Conservation (phyloP, 2,329 filamentous ascomycete genomes). For the Hirsutella rhossiliensis region DNA sequence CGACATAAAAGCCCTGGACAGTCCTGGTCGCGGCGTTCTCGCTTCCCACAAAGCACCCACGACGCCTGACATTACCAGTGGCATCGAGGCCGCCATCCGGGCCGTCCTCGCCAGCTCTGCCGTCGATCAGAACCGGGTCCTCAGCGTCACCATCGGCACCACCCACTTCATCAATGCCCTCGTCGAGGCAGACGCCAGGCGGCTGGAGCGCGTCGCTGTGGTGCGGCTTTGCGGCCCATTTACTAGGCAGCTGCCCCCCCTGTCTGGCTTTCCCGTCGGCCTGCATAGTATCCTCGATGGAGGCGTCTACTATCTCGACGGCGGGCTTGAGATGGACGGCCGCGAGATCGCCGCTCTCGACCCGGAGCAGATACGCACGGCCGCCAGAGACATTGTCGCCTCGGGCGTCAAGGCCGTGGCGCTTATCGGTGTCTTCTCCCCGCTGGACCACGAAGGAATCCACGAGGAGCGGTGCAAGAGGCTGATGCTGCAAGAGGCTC, state of each 20-base stretch:
- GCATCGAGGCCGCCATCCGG: constrained; percentile 32
- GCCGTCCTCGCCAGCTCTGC: constrained; percentile 25
- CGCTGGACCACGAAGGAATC: constrained; percentile 26
- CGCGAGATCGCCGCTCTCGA: constrained; percentile 27
- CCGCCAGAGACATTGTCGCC: constrained; percentile 19
- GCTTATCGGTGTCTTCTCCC: constrained; percentile 32
- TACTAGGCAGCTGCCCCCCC: constrained; percentile 30
- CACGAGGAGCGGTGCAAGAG: constrained; percentile 27
- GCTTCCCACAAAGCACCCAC: constrained; percentile 37
- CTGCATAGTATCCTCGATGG: constrained; percentile 28
- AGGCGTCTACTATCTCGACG: constrained; percentile 27
- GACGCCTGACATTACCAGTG: constrained; percentile 35
- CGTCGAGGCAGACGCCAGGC: constrained; percentile 29
- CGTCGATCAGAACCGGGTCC: constrained; percentile 24
- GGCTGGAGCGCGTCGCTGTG: constrained; percentile 31
- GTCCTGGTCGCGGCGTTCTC: constrained; percentile 25
- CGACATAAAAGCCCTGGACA: constrained; percentile 23
- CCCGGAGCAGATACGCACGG: constrained; percentile 21
- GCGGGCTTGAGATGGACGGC: constrained; percentile 36
- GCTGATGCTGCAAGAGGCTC: constrained; percentile 22
- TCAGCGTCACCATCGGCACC: constrained; percentile 37
- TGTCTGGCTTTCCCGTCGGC: constrained; percentile 30
- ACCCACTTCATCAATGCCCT: constrained; percentile 39
- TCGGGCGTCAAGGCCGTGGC: constrained; percentile 25
- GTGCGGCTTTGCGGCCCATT: constrained; percentile 33